phyloP scores from a whole-genome alignment of 2,329 filamentous ascomycete species.

The Macroventuria anomochaeta region DNA sequence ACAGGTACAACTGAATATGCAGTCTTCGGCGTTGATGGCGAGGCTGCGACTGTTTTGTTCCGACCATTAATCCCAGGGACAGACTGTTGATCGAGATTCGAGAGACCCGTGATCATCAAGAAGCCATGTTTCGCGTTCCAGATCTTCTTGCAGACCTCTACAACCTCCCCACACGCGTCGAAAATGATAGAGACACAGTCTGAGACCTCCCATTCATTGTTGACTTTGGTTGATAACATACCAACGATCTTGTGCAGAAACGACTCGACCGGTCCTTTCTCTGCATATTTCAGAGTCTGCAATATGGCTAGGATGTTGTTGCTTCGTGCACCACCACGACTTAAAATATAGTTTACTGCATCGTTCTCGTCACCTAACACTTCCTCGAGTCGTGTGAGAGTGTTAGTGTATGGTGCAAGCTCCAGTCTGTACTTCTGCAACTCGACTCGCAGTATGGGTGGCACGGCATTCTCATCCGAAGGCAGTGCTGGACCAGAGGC shows the following conservation, averaged over 20 bases:
- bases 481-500: neutral
- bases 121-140: slow-evolving; percentile 28
- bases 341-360: slow-evolving; percentile 27
- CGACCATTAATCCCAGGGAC: no score
- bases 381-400: slow-evolving; percentile 31
- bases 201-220: slow-evolving; percentile 23
- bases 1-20: neutral
- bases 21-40: no score
- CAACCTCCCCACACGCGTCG: slow-evolving; percentile 19
- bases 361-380: slow-evolving; percentile 4
- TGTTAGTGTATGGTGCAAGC: slow-evolving; percentile 5
- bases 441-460: slow-evolving; percentile 15
- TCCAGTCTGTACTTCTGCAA: neutral
- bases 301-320: slow-evolving; percentile 25
- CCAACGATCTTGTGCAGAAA: slow-evolving; percentile 32
- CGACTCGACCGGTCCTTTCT: slow-evolving; percentile 20
- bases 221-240: slow-evolving; percentile 11
- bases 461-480: slow-evolving; percentile 12
- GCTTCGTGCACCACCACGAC: slow-evolving; percentile 15
- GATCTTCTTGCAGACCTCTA: slow-evolving; percentile 32
- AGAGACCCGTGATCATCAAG: slow-evolving; percentile 22
- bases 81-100: neutral
- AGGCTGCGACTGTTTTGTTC: neutral
- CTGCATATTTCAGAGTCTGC: slow-evolving; percentile 16
- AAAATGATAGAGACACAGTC: slow-evolving; percentile 22